Percentiles rank a stretch among this genome's conserved stretches.
These are phyloP conservation scores for Cryptococcus sp. DNA, from an alignment of 1,284 basidiomycete species.

Conservation along the genomic window DNA sequence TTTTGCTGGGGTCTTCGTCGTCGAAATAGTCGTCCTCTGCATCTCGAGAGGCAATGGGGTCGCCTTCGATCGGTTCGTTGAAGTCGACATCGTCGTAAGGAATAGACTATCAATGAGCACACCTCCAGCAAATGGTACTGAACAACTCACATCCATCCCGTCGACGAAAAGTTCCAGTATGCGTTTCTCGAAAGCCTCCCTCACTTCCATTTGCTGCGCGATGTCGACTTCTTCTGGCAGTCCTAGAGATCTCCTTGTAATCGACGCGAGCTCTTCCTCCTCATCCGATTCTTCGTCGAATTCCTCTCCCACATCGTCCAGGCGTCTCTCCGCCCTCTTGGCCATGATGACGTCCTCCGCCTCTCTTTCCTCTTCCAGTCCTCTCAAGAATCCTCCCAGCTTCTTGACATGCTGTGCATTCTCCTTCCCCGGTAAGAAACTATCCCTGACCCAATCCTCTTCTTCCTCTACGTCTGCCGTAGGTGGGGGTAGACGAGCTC, in stretches of 20 bases:
- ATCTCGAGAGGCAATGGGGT: constrained; percentile 35
- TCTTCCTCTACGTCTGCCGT: constrained; percentile 23
- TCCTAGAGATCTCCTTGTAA: background rate
- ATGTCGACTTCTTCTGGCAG: no score
- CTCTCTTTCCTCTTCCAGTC: constrained; percentile 42
- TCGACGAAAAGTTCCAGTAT: constrained; percentile 44
- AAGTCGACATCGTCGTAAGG: constrained; percentile 43
- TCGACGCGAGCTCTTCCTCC: constrained; percentile 18
- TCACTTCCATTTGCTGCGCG: constrained; percentile 36
- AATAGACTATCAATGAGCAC: constrained; percentile 29
- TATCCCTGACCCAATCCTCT: constrained; percentile 26
- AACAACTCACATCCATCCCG: constrained; percentile 41
- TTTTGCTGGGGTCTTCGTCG: constrained; percentile 36
- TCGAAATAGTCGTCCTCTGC: constrained; percentile 44
- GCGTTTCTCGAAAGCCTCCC: constrained; percentile 32
- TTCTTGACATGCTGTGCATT: constrained; percentile 36
- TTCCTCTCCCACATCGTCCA: constrained; percentile 36
- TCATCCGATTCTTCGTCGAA: constrained; percentile 39
- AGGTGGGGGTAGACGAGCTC: constrained; percentile 13
- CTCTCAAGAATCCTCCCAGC: constrained; percentile 37
- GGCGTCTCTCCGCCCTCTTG: constrained; percentile 29
- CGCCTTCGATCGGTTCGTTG: constrained; percentile 27
- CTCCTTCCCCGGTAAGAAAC: constrained; percentile 24
- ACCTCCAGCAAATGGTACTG: background rate
- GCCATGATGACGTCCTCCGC: constrained; percentile 29